Evolutionary conservation across 225 moss, liverwort and hornwort species (phyloP).

Genomic region (Antitrichia curtipendula): DNA sequence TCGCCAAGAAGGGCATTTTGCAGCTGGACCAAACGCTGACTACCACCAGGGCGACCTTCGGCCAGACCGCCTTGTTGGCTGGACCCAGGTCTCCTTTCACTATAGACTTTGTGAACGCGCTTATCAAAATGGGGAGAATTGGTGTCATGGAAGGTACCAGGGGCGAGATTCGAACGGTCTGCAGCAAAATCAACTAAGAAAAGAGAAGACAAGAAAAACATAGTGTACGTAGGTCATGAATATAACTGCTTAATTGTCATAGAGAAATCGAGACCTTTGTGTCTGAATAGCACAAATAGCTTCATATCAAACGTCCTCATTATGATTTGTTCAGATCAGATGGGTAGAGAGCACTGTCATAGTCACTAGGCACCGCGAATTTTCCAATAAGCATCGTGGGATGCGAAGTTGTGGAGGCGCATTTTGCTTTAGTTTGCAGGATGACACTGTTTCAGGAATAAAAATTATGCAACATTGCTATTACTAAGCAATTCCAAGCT

Average conservation of each 20-base stretch:
- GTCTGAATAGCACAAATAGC: not conserved
- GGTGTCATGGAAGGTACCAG: conserved; percentile 11
- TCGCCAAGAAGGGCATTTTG: conserved; percentile 22
- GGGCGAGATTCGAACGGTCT: conserved; percentile 31
- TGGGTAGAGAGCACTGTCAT: not conserved
- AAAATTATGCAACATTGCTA: not conserved
- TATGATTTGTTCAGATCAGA: not conserved
- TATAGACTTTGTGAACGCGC: conserved; percentile 2
- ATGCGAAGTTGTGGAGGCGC: not conserved
- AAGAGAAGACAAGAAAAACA: not conserved
- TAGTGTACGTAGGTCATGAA: not conserved
- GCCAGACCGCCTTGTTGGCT: not conserved
- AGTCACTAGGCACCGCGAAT: not conserved
- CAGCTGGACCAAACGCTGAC: conserved; percentile 25
- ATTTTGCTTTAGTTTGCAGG: not conserved
- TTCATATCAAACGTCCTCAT: not conserved
- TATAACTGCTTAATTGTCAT: not conserved
- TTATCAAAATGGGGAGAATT: conserved; percentile 11
- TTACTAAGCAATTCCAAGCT: not conserved
- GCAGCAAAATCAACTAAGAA: conserved; percentile 19
- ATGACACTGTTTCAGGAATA: not conserved
- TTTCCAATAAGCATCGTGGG: not conserved
- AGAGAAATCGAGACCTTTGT: not conserved
- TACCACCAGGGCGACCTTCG: not conserved
- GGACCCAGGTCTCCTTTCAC: conserved; percentile 17